These are phyloP conservation scores for Tolypocladium sp. DNA, from an alignment of 2,329 filamentous ascomycete genomes.

Conservation along the genomic window DNA sequence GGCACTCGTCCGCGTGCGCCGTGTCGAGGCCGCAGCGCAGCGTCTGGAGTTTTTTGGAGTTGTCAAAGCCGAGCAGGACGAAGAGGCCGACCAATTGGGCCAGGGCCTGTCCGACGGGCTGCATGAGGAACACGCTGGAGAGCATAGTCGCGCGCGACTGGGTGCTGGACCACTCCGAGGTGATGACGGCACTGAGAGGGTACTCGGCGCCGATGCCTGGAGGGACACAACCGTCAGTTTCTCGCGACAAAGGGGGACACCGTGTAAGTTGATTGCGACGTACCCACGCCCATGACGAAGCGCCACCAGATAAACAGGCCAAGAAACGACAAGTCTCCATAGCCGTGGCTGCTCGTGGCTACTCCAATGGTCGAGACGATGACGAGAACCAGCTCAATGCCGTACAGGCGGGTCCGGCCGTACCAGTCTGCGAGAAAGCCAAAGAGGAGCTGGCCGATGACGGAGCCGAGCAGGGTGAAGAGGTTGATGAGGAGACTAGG, in stretches of 20 bases:
- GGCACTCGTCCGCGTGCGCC: conserved; percentile 34
- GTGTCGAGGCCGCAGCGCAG: conserved; percentile 39
- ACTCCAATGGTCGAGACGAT: conserved; percentile 49
- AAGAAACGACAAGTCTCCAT: conserved; percentile 39
- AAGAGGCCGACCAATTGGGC: conserved; percentile 53
- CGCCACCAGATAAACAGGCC: conserved; percentile 44
- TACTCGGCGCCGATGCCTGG: conserved; percentile 59
- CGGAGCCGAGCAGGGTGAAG: conserved; percentile 42
- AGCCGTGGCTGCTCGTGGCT: conserved; percentile 41
- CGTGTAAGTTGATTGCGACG: conserved; percentile 1
- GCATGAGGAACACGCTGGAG: conserved; percentile 60
- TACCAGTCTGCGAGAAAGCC: conserved; percentile 45
- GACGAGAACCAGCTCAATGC: conserved; percentile 46
- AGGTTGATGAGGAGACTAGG: conserved; percentile 40
- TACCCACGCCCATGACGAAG: conserved; percentile 45
- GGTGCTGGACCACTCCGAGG: conserved; percentile 55
- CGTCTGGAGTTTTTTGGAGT: conserved; percentile 28
- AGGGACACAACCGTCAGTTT: background rate
- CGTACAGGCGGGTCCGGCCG: conserved; percentile 45
- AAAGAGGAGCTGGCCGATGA: conserved; percentile 42
- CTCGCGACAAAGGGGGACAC: background rate
- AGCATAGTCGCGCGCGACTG: conserved; percentile 60
- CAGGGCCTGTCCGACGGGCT: conserved; percentile 57
- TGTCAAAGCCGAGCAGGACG: conserved; percentile 37
- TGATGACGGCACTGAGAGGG: conserved; percentile 58